These are phyloP conservation scores for Rhodotorula sphaerocarpa DNA, from an alignment of 768 basidiomycete species.

Conservation along the genomic window DNA sequence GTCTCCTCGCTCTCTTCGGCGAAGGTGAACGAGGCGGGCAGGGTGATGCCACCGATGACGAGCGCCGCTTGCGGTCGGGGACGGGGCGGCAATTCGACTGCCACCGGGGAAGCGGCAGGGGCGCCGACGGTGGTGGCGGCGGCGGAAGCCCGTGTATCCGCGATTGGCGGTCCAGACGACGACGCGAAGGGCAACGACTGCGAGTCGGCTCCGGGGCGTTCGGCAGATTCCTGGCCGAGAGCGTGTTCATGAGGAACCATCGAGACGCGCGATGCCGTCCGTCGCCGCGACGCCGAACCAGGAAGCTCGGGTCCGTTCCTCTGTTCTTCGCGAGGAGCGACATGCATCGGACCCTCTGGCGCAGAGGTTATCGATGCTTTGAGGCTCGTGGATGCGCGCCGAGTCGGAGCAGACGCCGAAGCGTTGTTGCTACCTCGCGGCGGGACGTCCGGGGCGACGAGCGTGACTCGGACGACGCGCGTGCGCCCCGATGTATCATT, in stretches of 20 bases:
- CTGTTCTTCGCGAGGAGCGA: no score
- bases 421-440: no score
- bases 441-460: neutral
- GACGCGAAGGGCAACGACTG: neutral
- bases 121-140: neutral
- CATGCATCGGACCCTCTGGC: no score
- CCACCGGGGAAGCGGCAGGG: neutral
- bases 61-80: neutral
- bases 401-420: no score
- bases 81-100: neutral
- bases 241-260: no score
- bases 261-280: no score
- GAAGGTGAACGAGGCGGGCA: slow-evolving; percentile 17
- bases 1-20: neutral
- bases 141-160: neutral
- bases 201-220: fast-evolving
- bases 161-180: neutral
- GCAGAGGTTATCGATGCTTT: no score
- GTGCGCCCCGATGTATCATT: no score
- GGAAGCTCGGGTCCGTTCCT: no score
- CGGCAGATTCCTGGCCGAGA: no score
- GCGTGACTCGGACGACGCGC: neutral
- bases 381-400: no score
- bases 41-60: slow-evolving; percentile 8
- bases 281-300: no score